These are phyloP conservation scores for Chalciporus piperatus DNA, from an alignment of 768 basidiomycete species.

Conservation along the genomic window DNA sequence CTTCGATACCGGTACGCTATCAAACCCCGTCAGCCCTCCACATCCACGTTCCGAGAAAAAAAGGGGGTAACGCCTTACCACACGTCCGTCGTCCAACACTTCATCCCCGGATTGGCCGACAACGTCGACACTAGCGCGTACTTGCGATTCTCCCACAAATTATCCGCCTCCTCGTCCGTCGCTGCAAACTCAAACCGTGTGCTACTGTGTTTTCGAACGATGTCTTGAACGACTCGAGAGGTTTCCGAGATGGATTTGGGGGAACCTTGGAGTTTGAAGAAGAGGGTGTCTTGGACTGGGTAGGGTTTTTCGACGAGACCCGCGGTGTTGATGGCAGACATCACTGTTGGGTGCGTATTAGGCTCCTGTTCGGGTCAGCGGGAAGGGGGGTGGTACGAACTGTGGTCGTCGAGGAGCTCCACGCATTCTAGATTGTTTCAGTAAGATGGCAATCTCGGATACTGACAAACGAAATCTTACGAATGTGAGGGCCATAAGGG, in stretches of 20 bases:
- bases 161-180: constrained; percentile 70
- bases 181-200: constrained; percentile 68
- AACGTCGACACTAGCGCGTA: constrained; percentile 74
- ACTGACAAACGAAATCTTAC: constrained; percentile 38
- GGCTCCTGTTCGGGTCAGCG: background rate
- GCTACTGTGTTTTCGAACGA: constrained; percentile 69
- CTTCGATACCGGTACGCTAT: constrained; percentile 65
- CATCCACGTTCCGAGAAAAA: background rate
- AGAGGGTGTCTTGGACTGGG: constrained; percentile 74
- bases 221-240: constrained; percentile 52
- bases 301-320: constrained; percentile 61
- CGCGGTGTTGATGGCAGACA: constrained; percentile 69
- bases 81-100: constrained; percentile 87
- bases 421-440: constrained; percentile 63
- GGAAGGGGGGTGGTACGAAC: constrained; percentile 33
- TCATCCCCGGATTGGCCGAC: constrained; percentile 57
- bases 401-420: constrained; percentile 79
- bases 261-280: constrained; percentile 91
- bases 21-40: background rate
- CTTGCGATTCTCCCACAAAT: constrained; percentile 84
- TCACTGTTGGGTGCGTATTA: constrained; percentile 45
- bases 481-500: constrained; percentile 68
- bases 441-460: background rate
- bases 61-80: constrained; percentile 48
- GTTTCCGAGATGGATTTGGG: constrained; percentile 54